phyloP scores from a whole-genome alignment of 768 basidiomycete genomes.

The Tylopilus intermedius region DNA sequence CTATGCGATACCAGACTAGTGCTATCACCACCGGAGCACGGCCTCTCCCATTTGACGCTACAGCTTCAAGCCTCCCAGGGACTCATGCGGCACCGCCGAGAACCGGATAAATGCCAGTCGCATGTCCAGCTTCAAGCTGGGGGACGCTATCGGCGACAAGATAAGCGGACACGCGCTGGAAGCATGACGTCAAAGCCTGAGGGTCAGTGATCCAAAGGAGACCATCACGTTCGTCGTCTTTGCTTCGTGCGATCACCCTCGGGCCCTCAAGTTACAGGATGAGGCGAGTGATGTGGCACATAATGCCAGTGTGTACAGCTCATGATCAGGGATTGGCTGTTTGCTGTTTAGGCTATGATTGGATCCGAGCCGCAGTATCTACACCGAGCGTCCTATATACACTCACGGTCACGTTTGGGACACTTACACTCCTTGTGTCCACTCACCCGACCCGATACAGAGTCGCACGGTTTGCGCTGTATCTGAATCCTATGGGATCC shows the following conservation, averaged over 20 bases:
- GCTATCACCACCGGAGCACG: too few species aligned
- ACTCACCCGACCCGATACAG: background rate
- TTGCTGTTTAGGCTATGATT: background rate
- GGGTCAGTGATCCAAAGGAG: too few species aligned
- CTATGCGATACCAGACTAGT: too few species aligned
- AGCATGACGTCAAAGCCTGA: background rate
- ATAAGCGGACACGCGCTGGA: background rate
- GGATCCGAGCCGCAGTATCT: background rate
- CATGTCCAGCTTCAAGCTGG: background rate
- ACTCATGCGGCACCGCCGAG: too few species aligned
- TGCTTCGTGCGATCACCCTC: too few species aligned
- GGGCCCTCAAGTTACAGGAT: background rate
- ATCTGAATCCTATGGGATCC: background rate
- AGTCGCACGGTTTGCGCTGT: background rate
- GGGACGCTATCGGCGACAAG: background rate
- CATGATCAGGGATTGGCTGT: background rate
- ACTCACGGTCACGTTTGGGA: background rate
- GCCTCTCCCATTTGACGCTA: too few species aligned
- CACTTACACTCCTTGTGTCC: background rate
- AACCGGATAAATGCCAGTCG: too few species aligned
- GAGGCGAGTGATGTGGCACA: too few species aligned
- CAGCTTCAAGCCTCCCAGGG: too few species aligned
- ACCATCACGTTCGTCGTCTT: too few species aligned
- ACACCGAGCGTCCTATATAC: background rate
- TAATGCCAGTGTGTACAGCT: background rate